These are phyloP conservation scores for Conidiobolus incongruus DNA, from an alignment of 371 early-diverging fungal genomes.

Conservation along the genomic window DNA sequence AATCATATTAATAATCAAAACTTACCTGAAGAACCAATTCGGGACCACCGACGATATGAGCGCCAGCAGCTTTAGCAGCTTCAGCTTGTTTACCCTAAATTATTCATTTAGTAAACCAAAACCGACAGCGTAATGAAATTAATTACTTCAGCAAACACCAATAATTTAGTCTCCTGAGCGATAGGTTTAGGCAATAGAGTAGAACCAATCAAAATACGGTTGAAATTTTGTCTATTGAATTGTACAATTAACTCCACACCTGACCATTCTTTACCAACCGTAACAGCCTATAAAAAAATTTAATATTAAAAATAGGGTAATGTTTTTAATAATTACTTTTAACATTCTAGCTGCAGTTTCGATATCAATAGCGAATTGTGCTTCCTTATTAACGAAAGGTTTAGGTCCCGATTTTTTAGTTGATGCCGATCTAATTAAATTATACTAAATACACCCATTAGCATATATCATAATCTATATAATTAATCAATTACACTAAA, in stretches of 20 bases:
- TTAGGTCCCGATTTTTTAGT: no score
- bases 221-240: conserved; percentile 13
- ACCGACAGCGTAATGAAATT: neutral
- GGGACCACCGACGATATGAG: conserved; percentile 64
- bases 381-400: no score
- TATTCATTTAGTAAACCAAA: neutral
- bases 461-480: no score
- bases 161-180: conserved; percentile 28
- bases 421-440: no score
- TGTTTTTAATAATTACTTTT: neutral
- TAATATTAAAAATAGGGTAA: neutral
- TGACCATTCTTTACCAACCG: conserved; percentile 37
- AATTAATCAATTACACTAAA: no score
- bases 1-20: neutral
- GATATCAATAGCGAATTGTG: neutral
- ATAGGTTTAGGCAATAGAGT: conserved; percentile 39
- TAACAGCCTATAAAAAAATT: conserved; percentile 25
- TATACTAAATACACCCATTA: no score
- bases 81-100: conserved; percentile 44
- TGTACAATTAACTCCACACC: conserved; percentile 48
- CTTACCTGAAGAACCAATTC: conserved; percentile 58
- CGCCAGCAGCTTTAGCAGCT: conserved; percentile 60
- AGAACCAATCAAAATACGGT: conserved; percentile 39
- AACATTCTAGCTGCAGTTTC: neutral
- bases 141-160: conserved; percentile 54